phyloP scores from a whole-genome alignment of 2,329 filamentous ascomycete species.

The Metarhizium guizhouense region DNA sequence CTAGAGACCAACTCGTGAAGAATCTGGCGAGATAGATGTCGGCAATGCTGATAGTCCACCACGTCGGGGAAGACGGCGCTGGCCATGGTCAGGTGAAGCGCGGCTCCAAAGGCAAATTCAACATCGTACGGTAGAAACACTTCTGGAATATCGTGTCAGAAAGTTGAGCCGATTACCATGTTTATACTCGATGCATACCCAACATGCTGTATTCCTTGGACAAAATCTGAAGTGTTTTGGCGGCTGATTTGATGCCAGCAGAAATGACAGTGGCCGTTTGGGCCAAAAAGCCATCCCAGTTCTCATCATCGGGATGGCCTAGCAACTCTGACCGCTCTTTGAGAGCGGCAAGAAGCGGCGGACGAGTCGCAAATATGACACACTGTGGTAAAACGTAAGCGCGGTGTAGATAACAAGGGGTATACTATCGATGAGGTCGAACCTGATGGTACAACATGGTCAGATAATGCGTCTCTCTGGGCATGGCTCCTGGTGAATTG shows the following conservation, averaged over 20 bases:
- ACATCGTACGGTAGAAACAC: constrained; percentile 24
- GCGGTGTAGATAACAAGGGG: background rate
- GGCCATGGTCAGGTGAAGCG: constrained; percentile 27
- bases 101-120: constrained; percentile 26
- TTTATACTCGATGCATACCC: constrained; percentile 15
- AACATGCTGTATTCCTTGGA: constrained; percentile 24
- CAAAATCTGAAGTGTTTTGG: constrained; percentile 29
- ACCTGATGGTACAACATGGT: constrained; percentile 31
- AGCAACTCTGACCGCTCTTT: constrained; percentile 26
- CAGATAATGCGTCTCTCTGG: constrained; percentile 27
- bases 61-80: constrained; percentile 24
- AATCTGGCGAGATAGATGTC: no score
- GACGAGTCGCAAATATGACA: constrained; percentile 29
- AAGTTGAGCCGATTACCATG: constrained; percentile 21
- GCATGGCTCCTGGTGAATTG: constrained; percentile 25
- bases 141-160: background rate
- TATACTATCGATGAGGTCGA: background rate
- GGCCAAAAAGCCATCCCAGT: constrained; percentile 23
- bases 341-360: constrained; percentile 27
- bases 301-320: constrained; percentile 13
- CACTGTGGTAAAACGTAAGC: constrained; percentile 14
- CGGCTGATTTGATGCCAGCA: constrained; percentile 31
- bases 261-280: constrained; percentile 26
- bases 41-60: constrained; percentile 8
- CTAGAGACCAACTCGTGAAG: no score